These are phyloP conservation scores for Pseudozyma sp. DNA, from an alignment of 1,284 basidiomycete genomes.

Conservation along the genomic window DNA sequence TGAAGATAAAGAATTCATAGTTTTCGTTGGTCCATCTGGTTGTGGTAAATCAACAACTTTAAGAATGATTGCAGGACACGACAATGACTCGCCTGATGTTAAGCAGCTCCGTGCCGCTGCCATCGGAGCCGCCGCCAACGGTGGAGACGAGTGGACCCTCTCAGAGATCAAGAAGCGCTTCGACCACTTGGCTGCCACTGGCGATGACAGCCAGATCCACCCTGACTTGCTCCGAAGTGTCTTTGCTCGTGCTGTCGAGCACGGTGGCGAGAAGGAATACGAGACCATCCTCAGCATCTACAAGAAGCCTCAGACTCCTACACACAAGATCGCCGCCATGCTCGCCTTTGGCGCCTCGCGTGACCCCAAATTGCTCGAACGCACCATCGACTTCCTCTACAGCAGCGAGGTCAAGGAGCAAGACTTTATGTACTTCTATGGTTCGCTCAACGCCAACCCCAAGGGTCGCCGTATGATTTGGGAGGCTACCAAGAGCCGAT, in stretches of 20 bases:
- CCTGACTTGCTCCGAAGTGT: constrained; percentile 65
- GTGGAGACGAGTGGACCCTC: constrained; percentile 62
- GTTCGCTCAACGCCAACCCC: constrained; percentile 63
- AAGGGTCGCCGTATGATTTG: constrained; percentile 66
- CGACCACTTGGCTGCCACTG: constrained; percentile 77
- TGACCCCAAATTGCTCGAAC: constrained; percentile 62
- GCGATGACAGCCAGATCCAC: constrained; percentile 84
- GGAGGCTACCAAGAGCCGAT: constrained; percentile 67
- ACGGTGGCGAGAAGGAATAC: constrained; percentile 83
- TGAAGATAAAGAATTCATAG: not conserved
- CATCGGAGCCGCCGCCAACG: constrained; percentile 75
- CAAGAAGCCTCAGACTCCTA: constrained; percentile 74
- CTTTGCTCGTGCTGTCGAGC: constrained; percentile 73
- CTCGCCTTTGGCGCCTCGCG: constrained; percentile 65
- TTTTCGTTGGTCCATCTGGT: too few relatives aligned
- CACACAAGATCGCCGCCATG: constrained; percentile 69
- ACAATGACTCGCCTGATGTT: constrained; percentile 79
- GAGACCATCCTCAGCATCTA: constrained; percentile 74
- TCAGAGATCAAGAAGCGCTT: constrained; percentile 81
- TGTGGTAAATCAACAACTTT: too few relatives aligned
- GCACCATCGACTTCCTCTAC: constrained; percentile 67
- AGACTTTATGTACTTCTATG: constrained; percentile 69
- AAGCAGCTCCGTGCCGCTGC: constrained; percentile 83
- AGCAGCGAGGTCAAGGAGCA: constrained; percentile 69
- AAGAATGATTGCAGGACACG: too few relatives aligned